Base-by-base conservation (phyloP, 1,284 basidiomycete species). In the Taiwanofungus camphoratus region DNA sequence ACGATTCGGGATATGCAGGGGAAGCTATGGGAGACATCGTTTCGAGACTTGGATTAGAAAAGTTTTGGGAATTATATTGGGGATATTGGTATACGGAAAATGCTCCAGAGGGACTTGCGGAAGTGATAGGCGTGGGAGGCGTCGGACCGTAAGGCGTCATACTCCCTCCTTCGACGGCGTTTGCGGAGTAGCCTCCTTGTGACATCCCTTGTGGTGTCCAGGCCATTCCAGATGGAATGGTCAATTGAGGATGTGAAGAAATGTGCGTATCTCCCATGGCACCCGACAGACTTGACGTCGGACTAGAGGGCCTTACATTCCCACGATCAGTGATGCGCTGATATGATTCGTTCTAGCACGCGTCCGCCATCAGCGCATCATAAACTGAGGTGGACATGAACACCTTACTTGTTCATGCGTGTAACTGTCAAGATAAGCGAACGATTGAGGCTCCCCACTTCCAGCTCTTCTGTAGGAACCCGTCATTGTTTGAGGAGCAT, bases 251-350 rank as follows among this genome's bases (percentile, higher is more conserved):
- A 50, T 59, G 43, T 57, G 50, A 33, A 9, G 70, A 64, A 41
- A 74, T 61, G 50, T 66, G 67, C 4, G 71, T 56, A 44, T 78
- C 75, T 41, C 76, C 78, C 60, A 84, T 74, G 19, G 81, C 79
- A 45, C 78, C 78, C 15, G 72, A 75, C 44, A 86, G 63, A 54
- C 76, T 81, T 15, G 82, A 82, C 24, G 71, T 54, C 18, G 55
- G 52, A 39, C 51, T 42, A 16, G 41, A 29, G 7, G 38, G 41
- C 13, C 46, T 35, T 6, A 44, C 36, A 23, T 32, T 44, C 34
- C 42, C 39, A 21, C 46, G 45, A 19, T 46, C 37, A 22, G 39
- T 5, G 13, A 52, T 15, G 16, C 49, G 51, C 16, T 49, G 52
- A 33, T 51, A 52, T 18, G 48, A 36, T 24, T 48, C 41, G 27